Evolutionary conservation across 2,329 filamentous ascomycete species (phyloP).

Genomic region (Parasarocladium wereldwijsianum): DNA sequence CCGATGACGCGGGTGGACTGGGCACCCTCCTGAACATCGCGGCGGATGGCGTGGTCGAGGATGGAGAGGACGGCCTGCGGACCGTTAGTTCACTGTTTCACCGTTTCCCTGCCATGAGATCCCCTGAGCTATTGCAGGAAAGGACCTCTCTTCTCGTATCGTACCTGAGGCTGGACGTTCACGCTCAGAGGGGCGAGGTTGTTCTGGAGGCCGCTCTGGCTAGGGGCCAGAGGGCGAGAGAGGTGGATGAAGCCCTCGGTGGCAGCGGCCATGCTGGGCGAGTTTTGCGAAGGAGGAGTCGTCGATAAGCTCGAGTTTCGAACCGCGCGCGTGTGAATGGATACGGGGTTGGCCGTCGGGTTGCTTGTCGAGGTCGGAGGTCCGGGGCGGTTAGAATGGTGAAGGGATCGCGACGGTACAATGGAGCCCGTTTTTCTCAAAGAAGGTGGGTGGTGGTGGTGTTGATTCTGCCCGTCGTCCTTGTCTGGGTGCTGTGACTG

Average conservation of each 20-base stretch:
- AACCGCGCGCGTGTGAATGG: constrained; percentile 7
- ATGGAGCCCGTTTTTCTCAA: neutral
- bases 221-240: constrained; percentile 77
- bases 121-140: no score
- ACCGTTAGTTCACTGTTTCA: no score
- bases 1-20: constrained; percentile 95
- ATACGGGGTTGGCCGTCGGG: constrained; percentile 9
- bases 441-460: neutral
- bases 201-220: constrained; percentile 62
- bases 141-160: no score
- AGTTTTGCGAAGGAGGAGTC: constrained; percentile 8
- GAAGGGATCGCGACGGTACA: neutral
- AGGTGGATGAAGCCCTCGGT: constrained; percentile 87
- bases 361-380: no score
- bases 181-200: constrained; percentile 87
- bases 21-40: constrained; percentile 50
- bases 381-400: no score
- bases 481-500: no score
- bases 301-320: constrained; percentile 9
- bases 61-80: constrained; percentile 56
- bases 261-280: constrained; percentile 62
- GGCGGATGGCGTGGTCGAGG: constrained; percentile 86
- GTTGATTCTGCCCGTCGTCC: neutral
- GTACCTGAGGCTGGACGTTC: constrained; percentile 87
- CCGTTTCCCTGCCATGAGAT: no score